These are phyloP conservation scores for Aspergillus bridgeri DNA, from an alignment of 495 filamentous ascomycete genomes.

Conservation along the genomic window DNA sequence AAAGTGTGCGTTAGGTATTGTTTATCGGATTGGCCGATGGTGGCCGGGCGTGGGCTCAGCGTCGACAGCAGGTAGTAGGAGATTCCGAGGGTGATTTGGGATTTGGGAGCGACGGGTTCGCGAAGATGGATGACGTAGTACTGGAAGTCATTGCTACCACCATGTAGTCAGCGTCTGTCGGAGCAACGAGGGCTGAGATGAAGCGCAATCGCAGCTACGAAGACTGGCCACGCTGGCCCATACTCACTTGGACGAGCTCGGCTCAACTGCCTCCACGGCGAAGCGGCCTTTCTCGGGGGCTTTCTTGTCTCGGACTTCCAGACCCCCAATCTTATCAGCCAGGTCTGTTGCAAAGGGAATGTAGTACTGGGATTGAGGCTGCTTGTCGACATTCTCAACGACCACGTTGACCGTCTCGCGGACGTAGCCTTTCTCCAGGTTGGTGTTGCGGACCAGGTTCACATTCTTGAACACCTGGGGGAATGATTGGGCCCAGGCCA, in stretches of 20 bases:
- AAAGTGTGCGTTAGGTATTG: constrained; percentile 85
- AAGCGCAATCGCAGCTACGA: constrained; percentile 16
- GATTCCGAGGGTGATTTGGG: constrained; percentile 82
- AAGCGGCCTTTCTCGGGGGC: constrained; percentile 63
- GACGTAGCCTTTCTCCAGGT: constrained; percentile 86
- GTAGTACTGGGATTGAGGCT: constrained; percentile 84
- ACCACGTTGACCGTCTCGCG: constrained; percentile 90
- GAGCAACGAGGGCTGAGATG: constrained; percentile 13
- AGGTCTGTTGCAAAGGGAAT: constrained; percentile 74
- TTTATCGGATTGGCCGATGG: constrained; percentile 73
- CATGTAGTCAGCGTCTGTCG: background rate
- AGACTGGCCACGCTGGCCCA: constrained; percentile 17
- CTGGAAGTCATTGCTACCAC: constrained; percentile 58
- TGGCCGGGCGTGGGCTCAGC: constrained; percentile 72
- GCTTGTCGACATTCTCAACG: constrained; percentile 78
- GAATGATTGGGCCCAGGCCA: constrained; percentile 31
- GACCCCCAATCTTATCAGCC: constrained; percentile 70
- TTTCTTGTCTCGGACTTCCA: constrained; percentile 92
- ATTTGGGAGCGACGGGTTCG: constrained; percentile 65
- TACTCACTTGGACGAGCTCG: constrained; percentile 29
- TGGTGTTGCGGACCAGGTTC: constrained; percentile 85
- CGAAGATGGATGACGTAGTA: constrained; percentile 82
- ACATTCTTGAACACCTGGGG: constrained; percentile 86
- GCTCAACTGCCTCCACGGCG: constrained; percentile 55
- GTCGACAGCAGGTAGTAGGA: constrained; percentile 73